Evolutionary conservation across 1,284 basidiomycete genomes (phyloP), one percentile per base, ranked within the genome.

Genomic region (Sanghuangporus sanghuang): DNA sequence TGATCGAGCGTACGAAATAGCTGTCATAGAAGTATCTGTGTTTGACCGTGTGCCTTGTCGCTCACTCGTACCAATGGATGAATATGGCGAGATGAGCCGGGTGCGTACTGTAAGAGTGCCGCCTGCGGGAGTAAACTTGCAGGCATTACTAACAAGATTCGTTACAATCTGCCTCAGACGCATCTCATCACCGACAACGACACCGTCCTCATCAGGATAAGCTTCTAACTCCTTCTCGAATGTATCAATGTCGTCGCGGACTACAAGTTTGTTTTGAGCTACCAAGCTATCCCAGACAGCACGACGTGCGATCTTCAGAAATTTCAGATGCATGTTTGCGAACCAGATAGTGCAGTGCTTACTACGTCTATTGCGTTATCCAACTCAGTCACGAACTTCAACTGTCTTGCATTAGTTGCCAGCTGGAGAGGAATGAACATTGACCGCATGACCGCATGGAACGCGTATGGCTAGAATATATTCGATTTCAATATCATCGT

Each of bases 381-480:
- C 14, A 95, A 78, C 56, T 87, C 80, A 4, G 85, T 86, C 53
- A 85, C 78, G 63, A 96, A 82, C 62, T 85, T 78, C 52, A 95
- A 80, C 38, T 82, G 81, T 16, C 89, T 82, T 35, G 89, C 86
- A 64, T 92, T 81, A 0, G 91, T 89, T 44, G 90, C 88, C 64
- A 93, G 76, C 54, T 85, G 82, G 46, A 95, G 79, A 2, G 91
- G 89, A 3, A 92, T 82, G 63, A 94, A 86, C 65, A 95, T 81
- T 3, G 90, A 89, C 18, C 86, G 85, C 77, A 96, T 88, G 49
- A 90, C 86, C 69, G 90, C 85, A 74, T 95, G 93, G 71, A 95
- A 92, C 27, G 87, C 79, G 76, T 93, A 95, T 2, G 93, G 92
- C 81, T 85, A 58, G 54, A 48, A 27, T 32, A 57, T 55, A 42